A percentile compares a stretch with the other conserved stretches of the same genome.
Evolutionary conservation across 352 stramenopile genomes (phyloP).

Genomic region (Phytophthora crassamura): DNA sequence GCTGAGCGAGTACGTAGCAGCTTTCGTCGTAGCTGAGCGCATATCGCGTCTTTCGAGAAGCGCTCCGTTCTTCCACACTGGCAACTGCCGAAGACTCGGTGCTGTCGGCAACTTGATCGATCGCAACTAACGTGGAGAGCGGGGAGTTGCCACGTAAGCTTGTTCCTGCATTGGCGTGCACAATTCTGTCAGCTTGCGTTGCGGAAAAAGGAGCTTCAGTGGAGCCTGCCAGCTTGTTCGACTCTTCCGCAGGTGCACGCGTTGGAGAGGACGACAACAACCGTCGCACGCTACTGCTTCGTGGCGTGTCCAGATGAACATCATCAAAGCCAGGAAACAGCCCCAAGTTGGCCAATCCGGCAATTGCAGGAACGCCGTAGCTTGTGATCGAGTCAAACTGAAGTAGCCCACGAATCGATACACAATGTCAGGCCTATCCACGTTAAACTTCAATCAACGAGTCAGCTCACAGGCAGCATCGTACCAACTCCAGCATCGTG

Average conservation of each 20-base stretch:
- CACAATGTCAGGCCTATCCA: slow-evolving; percentile 7
- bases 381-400: slow-evolving; percentile 75
- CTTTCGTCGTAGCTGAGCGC: slow-evolving; percentile 77
- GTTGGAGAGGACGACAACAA: slow-evolving; percentile 42
- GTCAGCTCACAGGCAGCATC: slow-evolving; percentile 7
- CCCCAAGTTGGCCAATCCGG: slow-evolving; percentile 61
- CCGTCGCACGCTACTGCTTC: slow-evolving; percentile 46
- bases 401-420: slow-evolving; percentile 2
- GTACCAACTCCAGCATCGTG: slow-evolving; percentile 68
- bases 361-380: slow-evolving; percentile 68
- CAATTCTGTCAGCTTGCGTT: not conserved
- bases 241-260: slow-evolving; percentile 5
- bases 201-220: not conserved
- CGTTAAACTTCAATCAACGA: not conserved
- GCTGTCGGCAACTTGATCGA: not conserved
- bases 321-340: slow-evolving; percentile 54
- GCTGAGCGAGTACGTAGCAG: slow-evolving; percentile 57
- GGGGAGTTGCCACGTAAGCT: slow-evolving; percentile 2
- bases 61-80: not conserved
- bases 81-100: not conserved
- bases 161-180: not conserved
- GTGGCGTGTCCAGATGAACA: slow-evolving; percentile 40
- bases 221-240: not conserved
- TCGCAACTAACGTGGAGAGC: slow-evolving; percentile 1
- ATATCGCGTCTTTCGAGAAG: slow-evolving; percentile 44